A percentile compares a stretch with the other conserved stretches of the same genome.
phyloP scores from a whole-genome alignment of 257 asterid species.

The Cinchona pubescens region DNA sequence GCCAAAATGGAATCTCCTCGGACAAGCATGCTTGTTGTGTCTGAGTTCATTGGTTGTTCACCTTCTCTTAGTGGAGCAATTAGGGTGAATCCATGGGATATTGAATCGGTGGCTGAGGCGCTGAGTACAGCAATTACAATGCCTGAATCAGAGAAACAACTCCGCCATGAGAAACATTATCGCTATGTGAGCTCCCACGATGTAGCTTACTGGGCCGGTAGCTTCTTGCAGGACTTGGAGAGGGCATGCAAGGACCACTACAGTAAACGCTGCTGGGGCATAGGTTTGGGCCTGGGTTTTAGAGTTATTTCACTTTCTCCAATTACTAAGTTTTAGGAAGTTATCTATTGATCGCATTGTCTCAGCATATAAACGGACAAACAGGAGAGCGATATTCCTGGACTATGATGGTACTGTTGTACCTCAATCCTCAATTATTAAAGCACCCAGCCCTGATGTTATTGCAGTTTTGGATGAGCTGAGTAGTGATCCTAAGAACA shows the following conservation, averaged over 20 bases:
- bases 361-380: slow-evolving; percentile 59
- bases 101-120: slow-evolving; percentile 86
- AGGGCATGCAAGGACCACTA: slow-evolving; percentile 83
- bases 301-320: slow-evolving; percentile 87
- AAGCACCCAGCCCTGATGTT: slow-evolving; percentile 67
- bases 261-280: slow-evolving; percentile 83
- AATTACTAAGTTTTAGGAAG: slow-evolving; percentile 76
- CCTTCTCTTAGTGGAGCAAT: slow-evolving; percentile 91
- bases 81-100: slow-evolving; percentile 94
- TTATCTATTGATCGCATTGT: slow-evolving; percentile 60
- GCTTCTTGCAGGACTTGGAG: slow-evolving; percentile 83
- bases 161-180: slow-evolving; percentile 87
- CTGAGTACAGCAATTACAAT: slow-evolving; percentile 55
- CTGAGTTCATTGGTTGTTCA: slow-evolving; percentile 90
- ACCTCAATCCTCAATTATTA: slow-evolving; percentile 59
- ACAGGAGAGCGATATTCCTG: slow-evolving; percentile 75
- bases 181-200: slow-evolving; percentile 85
- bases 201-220: slow-evolving; percentile 85
- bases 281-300: slow-evolving; percentile 79
- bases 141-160: slow-evolving; percentile 64
- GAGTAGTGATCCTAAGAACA: slow-evolving; percentile 66
- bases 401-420: slow-evolving; percentile 96
- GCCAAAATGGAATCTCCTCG: slow-evolving; percentile 41
- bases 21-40: slow-evolving; percentile 84
- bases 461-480: slow-evolving; percentile 51